Percentiles rank a stretch among this genome's conserved stretches.
Conservation (phyloP, 2,329 filamentous ascomycete genomes). For the Calonectria pseudoturangicola region DNA sequence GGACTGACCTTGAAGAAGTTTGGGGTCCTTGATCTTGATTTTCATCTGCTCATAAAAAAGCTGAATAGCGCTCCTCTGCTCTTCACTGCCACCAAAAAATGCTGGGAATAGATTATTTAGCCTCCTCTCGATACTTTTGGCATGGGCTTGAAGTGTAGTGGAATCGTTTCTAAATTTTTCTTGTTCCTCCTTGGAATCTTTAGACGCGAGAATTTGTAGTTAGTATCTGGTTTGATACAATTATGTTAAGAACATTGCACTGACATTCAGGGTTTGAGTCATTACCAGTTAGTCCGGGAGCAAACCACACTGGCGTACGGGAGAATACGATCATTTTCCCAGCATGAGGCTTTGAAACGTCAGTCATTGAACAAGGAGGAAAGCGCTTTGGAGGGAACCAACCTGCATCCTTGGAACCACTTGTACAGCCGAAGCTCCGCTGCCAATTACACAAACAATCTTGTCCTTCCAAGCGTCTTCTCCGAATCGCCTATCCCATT, state of each 20-base stretch:
- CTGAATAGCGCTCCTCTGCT: neutral
- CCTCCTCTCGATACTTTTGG: neutral
- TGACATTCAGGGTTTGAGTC: neutral
- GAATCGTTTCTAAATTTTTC: neutral
- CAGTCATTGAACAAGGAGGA: fast-evolving
- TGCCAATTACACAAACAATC: neutral
- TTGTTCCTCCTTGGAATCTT: neutral
- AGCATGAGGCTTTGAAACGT: neutral
- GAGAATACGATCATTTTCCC: neutral
- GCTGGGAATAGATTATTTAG: constrained; percentile 5
- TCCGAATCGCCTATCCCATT: neutral
- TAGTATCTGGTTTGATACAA: too few relatives aligned
- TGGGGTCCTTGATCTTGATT: constrained; percentile 10
- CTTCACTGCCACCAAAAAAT: neutral
- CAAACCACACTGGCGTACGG: constrained; percentile 4
- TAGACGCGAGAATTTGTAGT: too few relatives aligned
- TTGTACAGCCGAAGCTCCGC: constrained; percentile 1
- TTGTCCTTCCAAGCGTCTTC: neutral
- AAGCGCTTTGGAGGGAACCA: neutral
- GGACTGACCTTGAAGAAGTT: constrained; percentile 6
- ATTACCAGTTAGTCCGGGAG: neutral
- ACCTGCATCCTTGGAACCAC: constrained; percentile 9
- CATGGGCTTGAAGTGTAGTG: neutral
- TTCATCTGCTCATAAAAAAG: constrained; percentile 5
- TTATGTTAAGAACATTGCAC: neutral